A percentile compares a stretch with the other conserved stretches of the same genome.
Conservation (phyloP, 176 grass and related monocot species). For the Bothriochloa decipiens region DNA sequence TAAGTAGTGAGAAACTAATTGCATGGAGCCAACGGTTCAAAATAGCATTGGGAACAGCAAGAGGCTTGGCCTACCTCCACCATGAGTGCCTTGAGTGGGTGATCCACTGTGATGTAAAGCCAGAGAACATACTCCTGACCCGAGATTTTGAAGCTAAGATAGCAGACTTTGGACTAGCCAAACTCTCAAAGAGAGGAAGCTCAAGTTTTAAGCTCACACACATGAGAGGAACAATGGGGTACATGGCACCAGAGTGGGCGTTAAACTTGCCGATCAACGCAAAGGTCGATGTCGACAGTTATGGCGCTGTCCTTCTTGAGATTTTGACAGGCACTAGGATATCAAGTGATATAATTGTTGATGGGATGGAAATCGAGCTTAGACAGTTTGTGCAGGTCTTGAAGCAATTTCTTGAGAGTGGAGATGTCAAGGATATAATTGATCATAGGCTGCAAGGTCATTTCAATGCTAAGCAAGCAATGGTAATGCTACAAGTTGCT, state of each 20-base stretch:
- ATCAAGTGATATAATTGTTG: slow-evolving; percentile 41
- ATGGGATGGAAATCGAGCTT: slow-evolving; percentile 29
- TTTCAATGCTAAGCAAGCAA: slow-evolving; percentile 51
- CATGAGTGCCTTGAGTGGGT: slow-evolving; percentile 88
- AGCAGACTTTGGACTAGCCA: slow-evolving; percentile 74
- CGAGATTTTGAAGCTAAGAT: slow-evolving; percentile 78
- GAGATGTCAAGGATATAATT: slow-evolving; percentile 47
- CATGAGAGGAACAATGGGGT: slow-evolving; percentile 73
- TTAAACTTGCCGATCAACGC: slow-evolving; percentile 48
- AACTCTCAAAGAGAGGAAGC: slow-evolving; percentile 58
- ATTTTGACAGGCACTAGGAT: slow-evolving; percentile 58
- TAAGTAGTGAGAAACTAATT: slow-evolving; percentile 43
- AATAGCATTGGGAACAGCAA: slow-evolving; percentile 67
- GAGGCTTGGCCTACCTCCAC: slow-evolving; percentile 74
- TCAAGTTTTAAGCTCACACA: slow-evolving; percentile 43
- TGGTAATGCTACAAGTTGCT: slow-evolving; percentile 47
- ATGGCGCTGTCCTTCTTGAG: slow-evolving; percentile 63
- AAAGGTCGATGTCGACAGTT: slow-evolving; percentile 75
- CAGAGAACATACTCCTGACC: slow-evolving; percentile 77
- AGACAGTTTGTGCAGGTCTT: slow-evolving; percentile 39
- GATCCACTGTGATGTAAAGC: slow-evolving; percentile 81
- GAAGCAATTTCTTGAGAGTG: slow-evolving; percentile 39
- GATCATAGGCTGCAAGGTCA: slow-evolving; percentile 54
- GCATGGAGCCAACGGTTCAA: slow-evolving; percentile 74
- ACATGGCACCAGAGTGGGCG: slow-evolving; percentile 79